Conservation (phyloP, 2,329 filamentous ascomycete genomes). For the Trichoderma sp. region DNA sequence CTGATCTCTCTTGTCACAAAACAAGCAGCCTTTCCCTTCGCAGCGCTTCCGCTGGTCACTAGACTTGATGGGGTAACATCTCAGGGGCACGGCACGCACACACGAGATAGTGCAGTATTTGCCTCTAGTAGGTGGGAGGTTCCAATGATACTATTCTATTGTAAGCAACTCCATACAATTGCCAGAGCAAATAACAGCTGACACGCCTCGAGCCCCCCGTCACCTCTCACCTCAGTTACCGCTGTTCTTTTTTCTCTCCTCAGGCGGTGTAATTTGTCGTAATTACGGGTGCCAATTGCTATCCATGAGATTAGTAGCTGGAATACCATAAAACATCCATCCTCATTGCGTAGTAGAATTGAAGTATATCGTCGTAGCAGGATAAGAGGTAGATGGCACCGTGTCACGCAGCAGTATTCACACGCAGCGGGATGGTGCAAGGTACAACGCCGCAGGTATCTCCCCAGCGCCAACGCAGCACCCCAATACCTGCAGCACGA, state of each 20-base stretch:
- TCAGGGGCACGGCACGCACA: conserved; percentile 14
- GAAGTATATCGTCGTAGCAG: neutral
- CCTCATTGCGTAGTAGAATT: neutral
- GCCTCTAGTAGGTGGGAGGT: neutral
- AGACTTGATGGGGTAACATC: conserved; percentile 17
- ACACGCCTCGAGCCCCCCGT: neutral
- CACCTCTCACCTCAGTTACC: neutral
- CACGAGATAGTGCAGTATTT: neutral
- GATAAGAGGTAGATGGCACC: neutral
- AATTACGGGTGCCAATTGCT: neutral
- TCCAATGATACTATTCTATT: neutral
- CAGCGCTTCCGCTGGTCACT: conserved; percentile 11
- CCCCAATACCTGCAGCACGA: neutral
- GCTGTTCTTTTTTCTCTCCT: neutral
- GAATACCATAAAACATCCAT: neutral
- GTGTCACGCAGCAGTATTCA: neutral
- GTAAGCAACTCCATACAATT: neutral
- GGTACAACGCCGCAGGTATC: neutral
- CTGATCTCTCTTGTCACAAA: neutral
- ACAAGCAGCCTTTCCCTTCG: neutral
- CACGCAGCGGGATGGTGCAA: neutral
- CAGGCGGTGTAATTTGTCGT: neutral
- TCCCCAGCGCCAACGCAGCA: neutral
- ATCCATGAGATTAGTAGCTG: neutral
- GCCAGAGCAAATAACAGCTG: neutral